These are phyloP conservation scores for Diaporthe eres DNA, from an alignment of 2,329 filamentous ascomycete genomes.

Conservation along the genomic window DNA sequence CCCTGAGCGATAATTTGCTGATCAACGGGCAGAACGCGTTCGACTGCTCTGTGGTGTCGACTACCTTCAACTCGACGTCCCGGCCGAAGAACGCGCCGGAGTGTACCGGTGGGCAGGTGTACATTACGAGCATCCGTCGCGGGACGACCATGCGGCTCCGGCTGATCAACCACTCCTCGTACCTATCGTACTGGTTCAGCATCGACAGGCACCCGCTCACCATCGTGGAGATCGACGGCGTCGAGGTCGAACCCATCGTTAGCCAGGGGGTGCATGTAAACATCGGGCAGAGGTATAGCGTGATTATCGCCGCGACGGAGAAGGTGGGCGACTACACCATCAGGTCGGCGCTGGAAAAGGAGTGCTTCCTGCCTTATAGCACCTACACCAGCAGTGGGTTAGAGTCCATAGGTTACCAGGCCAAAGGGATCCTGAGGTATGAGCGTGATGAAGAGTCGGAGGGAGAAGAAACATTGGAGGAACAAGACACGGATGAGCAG, in stretches of 20 bases:
- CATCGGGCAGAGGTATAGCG: constrained; percentile 56
- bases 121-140: constrained; percentile 50
- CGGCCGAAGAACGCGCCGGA: constrained; percentile 36
- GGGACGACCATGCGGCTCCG: constrained; percentile 51
- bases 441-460: constrained; percentile 30
- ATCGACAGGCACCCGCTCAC: constrained; percentile 55
- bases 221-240: constrained; percentile 57
- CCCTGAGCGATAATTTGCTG: constrained; percentile 56
- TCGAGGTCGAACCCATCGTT: constrained; percentile 53
- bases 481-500: neutral
- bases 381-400: constrained; percentile 51
- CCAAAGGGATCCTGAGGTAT: constrained; percentile 51
- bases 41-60: constrained; percentile 51
- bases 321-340: constrained; percentile 52
- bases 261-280: constrained; percentile 55
- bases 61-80: constrained; percentile 45
- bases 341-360: constrained; percentile 52
- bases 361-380: constrained; percentile 53
- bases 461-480: neutral
- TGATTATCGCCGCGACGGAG: constrained; percentile 53
- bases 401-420: constrained; percentile 48
- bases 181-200: constrained; percentile 55
- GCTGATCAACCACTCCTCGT: constrained; percentile 57
- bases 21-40: constrained; percentile 56
- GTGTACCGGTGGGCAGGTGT: constrained; percentile 52